phyloP scores from a whole-genome alignment of 2,329 filamentous ascomycete genomes.

The Ophiostoma pallidulum region DNA sequence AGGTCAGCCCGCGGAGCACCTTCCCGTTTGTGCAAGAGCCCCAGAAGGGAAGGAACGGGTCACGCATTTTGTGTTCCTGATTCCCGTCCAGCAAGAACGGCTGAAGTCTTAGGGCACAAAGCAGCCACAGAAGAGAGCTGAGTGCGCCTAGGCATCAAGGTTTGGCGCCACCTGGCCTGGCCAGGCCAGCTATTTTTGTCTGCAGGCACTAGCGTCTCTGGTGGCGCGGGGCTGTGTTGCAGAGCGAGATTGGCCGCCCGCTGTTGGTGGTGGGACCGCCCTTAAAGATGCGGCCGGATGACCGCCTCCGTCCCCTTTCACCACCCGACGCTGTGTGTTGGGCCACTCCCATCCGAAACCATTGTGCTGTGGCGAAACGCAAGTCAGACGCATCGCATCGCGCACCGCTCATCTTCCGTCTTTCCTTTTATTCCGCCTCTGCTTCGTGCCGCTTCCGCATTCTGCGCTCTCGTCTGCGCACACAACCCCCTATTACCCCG shows the following conservation, averaged over 20 bases:
- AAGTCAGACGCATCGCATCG: slow-evolving; percentile 11
- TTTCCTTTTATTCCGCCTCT: not conserved
- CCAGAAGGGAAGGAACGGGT: no score
- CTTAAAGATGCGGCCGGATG: no score
- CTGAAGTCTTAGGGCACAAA: no score
- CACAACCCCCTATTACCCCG: not conserved
- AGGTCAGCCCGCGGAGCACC: no score
- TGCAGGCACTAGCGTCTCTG: slow-evolving; percentile 1
- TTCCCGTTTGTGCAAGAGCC: no score
- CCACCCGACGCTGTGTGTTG: not conserved
- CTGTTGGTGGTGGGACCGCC: no score
- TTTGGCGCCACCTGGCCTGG: slow-evolving; percentile 8
- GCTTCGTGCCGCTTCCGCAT: not conserved
- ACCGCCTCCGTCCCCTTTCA: no score
- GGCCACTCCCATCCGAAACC: slow-evolving; percentile 12
- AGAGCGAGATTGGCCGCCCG: no score
- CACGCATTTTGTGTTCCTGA: no score
- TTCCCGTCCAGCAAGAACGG: no score
- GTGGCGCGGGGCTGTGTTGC: slow-evolving; percentile 11
- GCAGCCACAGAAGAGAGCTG: not conserved
- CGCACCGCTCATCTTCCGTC: slow-evolving; percentile 1
- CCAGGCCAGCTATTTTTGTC: slow-evolving; percentile 12
- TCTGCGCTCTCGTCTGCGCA: not conserved
- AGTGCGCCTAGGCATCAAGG: slow-evolving; percentile 2
- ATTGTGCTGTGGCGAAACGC: slow-evolving; percentile 14